Base-by-base conservation (phyloP, 106 monocot genomes). In the Allium cepa region DNA sequence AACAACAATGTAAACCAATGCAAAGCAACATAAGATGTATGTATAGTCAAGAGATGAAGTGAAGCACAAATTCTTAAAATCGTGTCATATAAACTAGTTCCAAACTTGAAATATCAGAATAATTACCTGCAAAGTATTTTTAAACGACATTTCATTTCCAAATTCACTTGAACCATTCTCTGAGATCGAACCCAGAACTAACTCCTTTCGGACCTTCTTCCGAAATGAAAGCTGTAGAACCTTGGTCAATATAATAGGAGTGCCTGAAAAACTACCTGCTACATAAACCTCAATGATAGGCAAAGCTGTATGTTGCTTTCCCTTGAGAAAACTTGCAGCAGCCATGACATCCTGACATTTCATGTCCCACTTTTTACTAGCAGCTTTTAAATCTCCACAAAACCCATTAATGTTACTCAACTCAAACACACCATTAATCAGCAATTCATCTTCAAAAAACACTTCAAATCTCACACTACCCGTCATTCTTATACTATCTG, bases 381-480 rank as follows among this genome's bases (percentile, higher is more conserved):
- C 56, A 53, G 50, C 73, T 64, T 80, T 78, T 10, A 56, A 46
- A 60, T 81, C 84, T 26, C 73, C 79, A 15, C 16, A 45, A 10
- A 69, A 58, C 47, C 73, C 79, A 64, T 82, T 79, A 14, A 71
- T 63, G 62, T 82, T 79, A 17, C 73, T 56, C 70, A 90, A 74
- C 53, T 88, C 83, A 22, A 88, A 56, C 47, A 78, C 72, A 10
- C 90, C 87, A 13, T 71, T 66, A 16, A 94, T 67, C 67, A 94
- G 55, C 10, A 85, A 45, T 66, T 83, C 80, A 61, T 82, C 82
- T 64, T 65, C 50, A 59, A 75, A 62, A 70, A 49, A 76, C 13
- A 94, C 87, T 72, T 94, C 94, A 65, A 87, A 90, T 53, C 83
- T 84, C 64, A 83, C 76, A 64, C 87, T 82, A 46, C 94, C 83